Evolutionary conservation across 2,329 filamentous ascomycete genomes (phyloP), one percentile per base, ranked within the genome.

Genomic region (Paecilomyces sp.): DNA sequence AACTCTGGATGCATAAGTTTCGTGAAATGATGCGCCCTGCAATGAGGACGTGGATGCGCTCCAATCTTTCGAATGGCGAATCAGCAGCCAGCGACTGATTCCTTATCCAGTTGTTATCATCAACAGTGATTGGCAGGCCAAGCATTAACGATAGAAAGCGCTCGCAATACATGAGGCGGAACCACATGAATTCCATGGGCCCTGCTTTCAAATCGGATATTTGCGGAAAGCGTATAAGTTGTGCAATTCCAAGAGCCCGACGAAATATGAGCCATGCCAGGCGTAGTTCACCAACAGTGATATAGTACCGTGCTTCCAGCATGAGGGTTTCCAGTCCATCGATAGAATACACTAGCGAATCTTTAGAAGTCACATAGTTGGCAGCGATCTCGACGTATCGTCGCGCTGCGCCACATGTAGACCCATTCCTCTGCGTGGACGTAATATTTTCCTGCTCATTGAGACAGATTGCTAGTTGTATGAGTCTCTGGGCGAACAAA

Each of bases 271-370:
- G 70, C 82, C 82, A 85, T 0, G 80, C 79, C 59, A 76, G 72
- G 24, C 77, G 76, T 11, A 82, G 80, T 55, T 80, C 77, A 3
- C 83, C 83, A 60, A 81, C 76, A 57, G 83, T 80, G 50, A 82
- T 72, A 61, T 81, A 79, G 61, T 82, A 77, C 61, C 82, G 82
- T 2, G 75, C 72, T 60, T 79, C 75, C 11, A 85, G 65, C 30
- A 80, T 70, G 30, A 81, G 69, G 54, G 78, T 80, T 65, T 84
- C 80, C 57, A 85, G 69, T 1, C 77, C 79, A 50, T 83, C 79
- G 0, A 83, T 63, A 1, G 75, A 81, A 3, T 74, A 74, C 11
- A 76, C 73, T 55, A 77, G 74, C 55, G 78, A 74, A 57, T 82
- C 79, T 36, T 80, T 76, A 2, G 73, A 72, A 13, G 79, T 66